phyloP scores from a whole-genome alignment of 352 stramenopile species.

The Phytopythium delawarense region DNA sequence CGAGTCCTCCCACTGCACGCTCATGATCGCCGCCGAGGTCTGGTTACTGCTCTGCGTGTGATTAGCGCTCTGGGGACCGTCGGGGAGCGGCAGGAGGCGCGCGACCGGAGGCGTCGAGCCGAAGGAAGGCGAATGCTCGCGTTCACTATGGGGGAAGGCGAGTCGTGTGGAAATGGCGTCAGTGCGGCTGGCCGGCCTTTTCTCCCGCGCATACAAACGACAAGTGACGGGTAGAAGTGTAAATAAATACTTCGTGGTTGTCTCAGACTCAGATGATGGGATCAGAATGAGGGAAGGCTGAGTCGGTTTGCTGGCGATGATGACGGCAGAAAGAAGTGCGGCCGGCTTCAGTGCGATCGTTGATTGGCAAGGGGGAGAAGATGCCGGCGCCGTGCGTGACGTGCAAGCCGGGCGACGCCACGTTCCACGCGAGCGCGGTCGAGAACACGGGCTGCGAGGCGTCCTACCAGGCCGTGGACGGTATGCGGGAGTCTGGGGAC shows the following conservation, averaged over 20 bases:
- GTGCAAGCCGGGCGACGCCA: slow-evolving; percentile 67
- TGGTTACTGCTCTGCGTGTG: slow-evolving; percentile 5
- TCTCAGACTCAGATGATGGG: not conserved
- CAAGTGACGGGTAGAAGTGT: not conserved
- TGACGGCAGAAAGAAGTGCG: not conserved
- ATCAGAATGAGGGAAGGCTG: not conserved
- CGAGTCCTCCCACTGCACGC: slow-evolving; percentile 65
- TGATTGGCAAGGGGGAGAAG: not conserved
- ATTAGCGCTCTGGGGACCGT: too few species aligned
- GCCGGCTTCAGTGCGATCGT: not conserved
- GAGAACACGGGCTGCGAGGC: slow-evolving; percentile 63
- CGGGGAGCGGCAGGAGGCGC: not conserved
- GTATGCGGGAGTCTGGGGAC: slow-evolving; percentile 13
- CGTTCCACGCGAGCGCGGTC: slow-evolving; percentile 62
- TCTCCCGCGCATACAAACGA: not conserved
- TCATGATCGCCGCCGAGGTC: slow-evolving; percentile 3
- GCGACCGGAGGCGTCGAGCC: not conserved
- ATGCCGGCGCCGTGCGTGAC: slow-evolving; percentile 67
- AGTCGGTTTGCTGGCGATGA: not conserved
- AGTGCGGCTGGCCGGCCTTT: slow-evolving; percentile 1
- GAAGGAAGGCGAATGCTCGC: not conserved
- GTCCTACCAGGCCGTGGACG: slow-evolving; percentile 62
- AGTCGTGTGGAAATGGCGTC: not conserved
- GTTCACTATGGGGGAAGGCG: not conserved
- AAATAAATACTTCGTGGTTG: not conserved